phyloP scores from a whole-genome alignment of 2,329 filamentous ascomycete genomes.

The Hypoxylon sp. region DNA sequence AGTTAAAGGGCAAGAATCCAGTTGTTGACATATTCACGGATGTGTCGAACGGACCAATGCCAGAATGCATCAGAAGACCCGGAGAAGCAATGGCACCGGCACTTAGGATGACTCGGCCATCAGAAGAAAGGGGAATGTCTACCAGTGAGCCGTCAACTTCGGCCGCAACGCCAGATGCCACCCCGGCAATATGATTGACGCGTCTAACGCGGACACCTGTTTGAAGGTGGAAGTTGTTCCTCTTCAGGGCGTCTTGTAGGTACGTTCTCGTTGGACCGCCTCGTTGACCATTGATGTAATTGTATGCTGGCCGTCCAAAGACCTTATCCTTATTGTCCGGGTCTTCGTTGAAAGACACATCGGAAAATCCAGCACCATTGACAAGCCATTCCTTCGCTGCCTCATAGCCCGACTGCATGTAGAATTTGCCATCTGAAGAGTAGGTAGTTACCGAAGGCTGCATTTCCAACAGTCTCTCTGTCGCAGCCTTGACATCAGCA shows the following conservation, averaged over 20 bases:
- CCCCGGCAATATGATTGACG: conserved; percentile 58
- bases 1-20: conserved; percentile 46
- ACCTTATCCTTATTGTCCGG: conserved; percentile 63
- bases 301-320: conserved; percentile 64
- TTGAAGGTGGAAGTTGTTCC: conserved; percentile 62
- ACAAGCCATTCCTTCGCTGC: conserved; percentile 67
- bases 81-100: conserved; percentile 56
- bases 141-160: conserved; percentile 53
- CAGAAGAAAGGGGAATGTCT: conserved; percentile 51
- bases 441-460: conserved; percentile 62
- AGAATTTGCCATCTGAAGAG: conserved; percentile 62
- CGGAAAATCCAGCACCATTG: conserved; percentile 61
- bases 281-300: conserved; percentile 65
- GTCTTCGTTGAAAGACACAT: conserved; percentile 64
- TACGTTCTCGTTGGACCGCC: conserved; percentile 66
- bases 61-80: conserved; percentile 58
- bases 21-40: conserved; percentile 41
- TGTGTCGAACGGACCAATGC: conserved; percentile 54
- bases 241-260: conserved; percentile 62
- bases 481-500: conserved; percentile 63
- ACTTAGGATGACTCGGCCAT: conserved; percentile 56
- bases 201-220: conserved; percentile 61
- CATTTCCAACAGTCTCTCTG: conserved; percentile 60
- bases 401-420: conserved; percentile 64
- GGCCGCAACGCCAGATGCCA: conserved; percentile 61